A percentile compares a stretch with the other conserved stretches of the same genome.
phyloP scores from a whole-genome alignment of 768 basidiomycete species.

The Holtermannia corniformis region DNA sequence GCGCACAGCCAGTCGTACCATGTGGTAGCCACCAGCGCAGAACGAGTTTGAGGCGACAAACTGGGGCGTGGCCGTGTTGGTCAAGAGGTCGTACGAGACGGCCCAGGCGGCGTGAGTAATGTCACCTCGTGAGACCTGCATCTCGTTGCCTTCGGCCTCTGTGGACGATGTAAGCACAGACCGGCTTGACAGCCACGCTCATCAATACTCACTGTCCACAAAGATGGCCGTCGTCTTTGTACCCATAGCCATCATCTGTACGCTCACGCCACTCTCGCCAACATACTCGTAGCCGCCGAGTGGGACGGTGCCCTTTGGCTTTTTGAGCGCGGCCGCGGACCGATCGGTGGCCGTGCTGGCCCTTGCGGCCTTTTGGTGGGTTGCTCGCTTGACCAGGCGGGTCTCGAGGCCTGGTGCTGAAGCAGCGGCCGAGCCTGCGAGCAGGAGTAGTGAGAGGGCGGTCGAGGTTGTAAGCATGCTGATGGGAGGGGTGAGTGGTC shows the following conservation, averaged over 20 bases:
- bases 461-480: not conserved
- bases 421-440: not conserved
- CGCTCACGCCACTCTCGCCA: conserved; percentile 38
- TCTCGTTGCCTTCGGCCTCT: conserved; percentile 45
- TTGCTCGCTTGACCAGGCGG: not conserved
- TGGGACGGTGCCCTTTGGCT: not conserved
- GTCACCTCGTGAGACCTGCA: conserved; percentile 20
- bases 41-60: conserved; percentile 69
- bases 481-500: not conserved
- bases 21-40: conserved; percentile 59
- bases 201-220: conserved; percentile 51
- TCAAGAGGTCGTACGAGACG: conserved; percentile 50
- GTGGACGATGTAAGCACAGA: not conserved
- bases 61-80: conserved; percentile 57
- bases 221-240: conserved; percentile 62
- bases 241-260: conserved; percentile 40
- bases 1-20: no score
- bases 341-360: not conserved
- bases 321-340: not conserved
- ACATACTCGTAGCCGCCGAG: conserved; percentile 30
- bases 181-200: not conserved
- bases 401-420: not conserved
- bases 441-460: not conserved
- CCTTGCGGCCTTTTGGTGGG: not conserved
- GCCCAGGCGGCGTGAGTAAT: conserved; percentile 48